Evolutionary conservation across 495 filamentous ascomycete genomes (phyloP), one percentile per base, ranked within the genome.

Genomic region (Ramalina intermedia): DNA sequence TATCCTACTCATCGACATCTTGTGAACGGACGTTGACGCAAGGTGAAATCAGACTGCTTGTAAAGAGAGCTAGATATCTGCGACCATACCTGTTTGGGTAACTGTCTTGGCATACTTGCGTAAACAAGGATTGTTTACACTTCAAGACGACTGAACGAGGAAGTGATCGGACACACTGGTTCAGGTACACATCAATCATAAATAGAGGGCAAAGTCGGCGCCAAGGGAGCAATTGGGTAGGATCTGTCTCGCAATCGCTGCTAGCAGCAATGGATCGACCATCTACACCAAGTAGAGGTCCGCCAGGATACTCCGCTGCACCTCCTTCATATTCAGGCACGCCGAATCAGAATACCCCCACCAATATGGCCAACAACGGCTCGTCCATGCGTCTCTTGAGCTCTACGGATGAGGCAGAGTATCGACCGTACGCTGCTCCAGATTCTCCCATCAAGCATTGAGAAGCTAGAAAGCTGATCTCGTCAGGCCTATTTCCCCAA

Each of bases 311-410:
- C 37, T 58, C 60, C 45, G 57, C 55, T 41, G 61, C 55, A 33
- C 63, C 63, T 27, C 64, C 64, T 6, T 57, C 64, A 18, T 67
- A 67, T 40, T 55, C 50, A 11, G 49, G 46, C 26, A 49, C 59
- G 13, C 53, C 55, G 6, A 62, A 62, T 40, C 61, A 66, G n/a
- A 61, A 66, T 33, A 61, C 55, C 9, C 58, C 56, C 8, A 58
- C 58, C 3, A 58, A 56, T 24, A 46, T 54, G 43, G 48, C 56
- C 23, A 66, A 69, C 36, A 63, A 67, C 62, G 74, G 70, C 37
- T 62, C 73, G 14, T 75, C 78, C 0, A 79, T 82, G 78, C 72
- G 79, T 14, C 61, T 83, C 56, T 58, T 83, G 48, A 76, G 76
- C 6, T 69, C 70, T n/a, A 69, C 63, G 24, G 67, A 75, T 27